phyloP scores from a whole-genome alignment of 805 yeast genomes.

The Schizosaccharomyces pombe region DNA sequence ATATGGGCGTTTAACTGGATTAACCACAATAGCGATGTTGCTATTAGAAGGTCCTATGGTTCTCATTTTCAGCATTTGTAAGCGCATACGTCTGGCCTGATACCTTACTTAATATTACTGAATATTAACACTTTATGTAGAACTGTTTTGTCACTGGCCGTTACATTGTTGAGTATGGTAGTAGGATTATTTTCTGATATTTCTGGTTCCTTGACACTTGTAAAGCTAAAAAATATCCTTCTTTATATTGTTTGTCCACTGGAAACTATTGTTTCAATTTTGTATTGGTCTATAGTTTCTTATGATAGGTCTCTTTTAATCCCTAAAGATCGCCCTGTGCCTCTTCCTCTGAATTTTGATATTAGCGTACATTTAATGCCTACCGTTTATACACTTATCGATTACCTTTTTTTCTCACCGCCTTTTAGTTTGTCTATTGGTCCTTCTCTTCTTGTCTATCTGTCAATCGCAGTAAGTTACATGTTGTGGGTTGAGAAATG shows the following conservation, averaged over 20 bases:
- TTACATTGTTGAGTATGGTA: neutral
- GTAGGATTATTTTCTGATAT: neutral
- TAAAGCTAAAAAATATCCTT: neutral
- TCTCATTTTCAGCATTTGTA: slow-evolving; percentile 1
- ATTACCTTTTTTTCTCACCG: neutral
- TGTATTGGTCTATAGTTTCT: neutral
- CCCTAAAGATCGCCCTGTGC: neutral
- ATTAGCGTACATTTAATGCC: neutral
- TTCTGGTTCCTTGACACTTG: neutral
- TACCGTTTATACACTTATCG: neutral
- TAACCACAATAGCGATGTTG: neutral
- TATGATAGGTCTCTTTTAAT: neutral
- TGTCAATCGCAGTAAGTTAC: neutral
- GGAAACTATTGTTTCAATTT: neutral
- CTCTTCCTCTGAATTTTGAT: neutral
- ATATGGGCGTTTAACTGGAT: neutral
- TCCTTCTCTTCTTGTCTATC: neutral
- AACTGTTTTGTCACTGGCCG: neutral
- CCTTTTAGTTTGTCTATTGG: neutral
- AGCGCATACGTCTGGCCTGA: neutral
- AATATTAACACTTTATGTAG: neutral
- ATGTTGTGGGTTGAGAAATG: neutral
- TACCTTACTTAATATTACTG: neutral
- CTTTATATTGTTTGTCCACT: neutral
- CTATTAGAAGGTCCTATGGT: neutral